These are phyloP conservation scores for Kodamaea kaohsiungensis DNA, from an alignment of 805 yeast genomes.

Conservation along the genomic window DNA sequence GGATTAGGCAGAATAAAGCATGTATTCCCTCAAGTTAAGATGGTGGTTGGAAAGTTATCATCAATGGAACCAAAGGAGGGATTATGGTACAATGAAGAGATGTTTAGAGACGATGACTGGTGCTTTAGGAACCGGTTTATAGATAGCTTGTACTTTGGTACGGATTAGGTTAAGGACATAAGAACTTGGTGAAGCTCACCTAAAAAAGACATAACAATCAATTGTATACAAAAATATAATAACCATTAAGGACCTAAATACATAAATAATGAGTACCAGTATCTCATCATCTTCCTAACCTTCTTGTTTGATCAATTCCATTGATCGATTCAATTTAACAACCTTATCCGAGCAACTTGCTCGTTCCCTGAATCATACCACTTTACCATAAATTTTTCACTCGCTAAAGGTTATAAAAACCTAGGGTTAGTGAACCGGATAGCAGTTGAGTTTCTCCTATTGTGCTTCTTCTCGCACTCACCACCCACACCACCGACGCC, in stretches of 20 bases:
- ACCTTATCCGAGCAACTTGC: background rate
- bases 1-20: conserved; percentile 72
- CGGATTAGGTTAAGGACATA: conserved; percentile 26
- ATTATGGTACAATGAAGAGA: conserved; percentile 33
- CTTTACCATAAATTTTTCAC: too few species aligned
- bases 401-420: background rate
- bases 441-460: conserved; percentile 48
- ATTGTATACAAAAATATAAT: too few species aligned
- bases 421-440: conserved; percentile 44
- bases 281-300: background rate
- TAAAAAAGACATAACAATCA: too few species aligned
- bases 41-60: conserved; percentile 71
- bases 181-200: too few species aligned
- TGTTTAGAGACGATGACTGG: conserved; percentile 51
- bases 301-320: background rate
- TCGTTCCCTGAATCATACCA: background rate
- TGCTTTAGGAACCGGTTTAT: conserved; percentile 69
- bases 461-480: conserved; percentile 29
- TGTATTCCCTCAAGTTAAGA: conserved; percentile 69
- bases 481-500: background rate
- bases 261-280: too few species aligned
- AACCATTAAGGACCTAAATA: too few species aligned
- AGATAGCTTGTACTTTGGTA: conserved; percentile 79
- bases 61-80: conserved; percentile 27
- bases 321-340: too few species aligned